phyloP scores from a whole-genome alignment of 2,329 filamentous ascomycete species.

The Aspergillus unguis region DNA sequence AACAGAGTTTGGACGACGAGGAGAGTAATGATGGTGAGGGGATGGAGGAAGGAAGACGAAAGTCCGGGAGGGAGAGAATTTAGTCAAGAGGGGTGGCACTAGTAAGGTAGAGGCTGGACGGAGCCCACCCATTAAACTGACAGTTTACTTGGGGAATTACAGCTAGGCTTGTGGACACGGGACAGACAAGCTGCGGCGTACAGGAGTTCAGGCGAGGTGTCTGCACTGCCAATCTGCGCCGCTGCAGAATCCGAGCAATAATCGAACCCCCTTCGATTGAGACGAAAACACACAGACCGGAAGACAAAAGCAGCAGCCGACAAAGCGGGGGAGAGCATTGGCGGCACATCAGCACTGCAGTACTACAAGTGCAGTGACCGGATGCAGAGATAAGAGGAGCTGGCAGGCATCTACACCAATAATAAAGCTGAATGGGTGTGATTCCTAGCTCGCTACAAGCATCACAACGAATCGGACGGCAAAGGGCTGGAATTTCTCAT shows the following conservation, averaged over 20 bases:
- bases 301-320: conserved; percentile 2
- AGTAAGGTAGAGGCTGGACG: conserved; percentile 1
- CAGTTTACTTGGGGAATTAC: background rate
- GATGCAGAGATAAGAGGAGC: conserved; percentile 3
- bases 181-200: background rate
- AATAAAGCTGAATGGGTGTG: background rate
- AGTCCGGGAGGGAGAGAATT: conserved; percentile 9
- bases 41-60: conserved; percentile 10
- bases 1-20: conserved; percentile 2
- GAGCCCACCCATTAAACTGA: background rate
- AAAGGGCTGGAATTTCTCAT: conserved; percentile 1
- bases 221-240: conserved; percentile 10
- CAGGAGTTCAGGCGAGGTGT: background rate
- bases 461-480: conserved; percentile 4
- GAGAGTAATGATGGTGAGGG: conserved; percentile 1
- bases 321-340: conserved; percentile 6
- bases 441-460: background rate
- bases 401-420: background rate
- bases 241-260: background rate
- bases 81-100: conserved; percentile 13
- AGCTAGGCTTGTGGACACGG: background rate
- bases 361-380: background rate
- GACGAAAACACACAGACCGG: conserved; percentile 1
- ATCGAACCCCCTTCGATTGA: conserved; percentile 3
- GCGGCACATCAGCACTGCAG: background rate